Evolutionary conservation across 352 stramenopile genomes (phyloP).

Genomic region (Globisporangium viniferum): DNA sequence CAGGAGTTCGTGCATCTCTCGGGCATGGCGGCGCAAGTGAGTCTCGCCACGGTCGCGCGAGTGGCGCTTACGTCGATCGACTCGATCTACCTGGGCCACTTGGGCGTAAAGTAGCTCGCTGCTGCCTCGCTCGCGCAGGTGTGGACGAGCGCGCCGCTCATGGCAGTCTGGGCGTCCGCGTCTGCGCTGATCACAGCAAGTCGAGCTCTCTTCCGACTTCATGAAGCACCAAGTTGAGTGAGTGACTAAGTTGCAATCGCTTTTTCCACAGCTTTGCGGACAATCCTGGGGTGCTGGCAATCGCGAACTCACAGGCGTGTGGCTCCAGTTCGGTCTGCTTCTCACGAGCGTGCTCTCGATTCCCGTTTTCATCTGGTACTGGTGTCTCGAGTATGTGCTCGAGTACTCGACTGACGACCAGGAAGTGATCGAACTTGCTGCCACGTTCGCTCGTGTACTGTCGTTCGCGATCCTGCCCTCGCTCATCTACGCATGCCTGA

Average conservation of each 20-base stretch:
- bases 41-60: slow-evolving; percentile 55
- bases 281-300: slow-evolving; percentile 72
- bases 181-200: slow-evolving; percentile 63
- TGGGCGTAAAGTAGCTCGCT: slow-evolving; percentile 70
- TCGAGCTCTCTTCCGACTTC: not conserved
- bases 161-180: slow-evolving; percentile 55
- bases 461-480: slow-evolving; percentile 56
- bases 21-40: slow-evolving; percentile 62
- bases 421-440: slow-evolving; percentile 51
- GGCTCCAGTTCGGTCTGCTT: slow-evolving; percentile 65
- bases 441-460: slow-evolving; percentile 57
- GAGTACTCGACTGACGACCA: slow-evolving; percentile 60
- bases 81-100: slow-evolving; percentile 71
- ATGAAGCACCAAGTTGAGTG: not conserved
- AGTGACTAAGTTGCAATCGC: not conserved
- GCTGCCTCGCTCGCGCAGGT: slow-evolving; percentile 65
- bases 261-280: slow-evolving; percentile 51
- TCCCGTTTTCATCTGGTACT: slow-evolving; percentile 69
- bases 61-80: slow-evolving; percentile 69
- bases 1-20: slow-evolving; percentile 58
- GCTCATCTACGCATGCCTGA: slow-evolving; percentile 62
- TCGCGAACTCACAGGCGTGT: slow-evolving; percentile 64
- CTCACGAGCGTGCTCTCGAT: slow-evolving; percentile 54
- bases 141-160: slow-evolving; percentile 66
- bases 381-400: slow-evolving; percentile 56